These are phyloP conservation scores for Cyclostephanos tholiformis DNA, from an alignment of 108 stramenopile genomes.

Conservation along the genomic window DNA sequence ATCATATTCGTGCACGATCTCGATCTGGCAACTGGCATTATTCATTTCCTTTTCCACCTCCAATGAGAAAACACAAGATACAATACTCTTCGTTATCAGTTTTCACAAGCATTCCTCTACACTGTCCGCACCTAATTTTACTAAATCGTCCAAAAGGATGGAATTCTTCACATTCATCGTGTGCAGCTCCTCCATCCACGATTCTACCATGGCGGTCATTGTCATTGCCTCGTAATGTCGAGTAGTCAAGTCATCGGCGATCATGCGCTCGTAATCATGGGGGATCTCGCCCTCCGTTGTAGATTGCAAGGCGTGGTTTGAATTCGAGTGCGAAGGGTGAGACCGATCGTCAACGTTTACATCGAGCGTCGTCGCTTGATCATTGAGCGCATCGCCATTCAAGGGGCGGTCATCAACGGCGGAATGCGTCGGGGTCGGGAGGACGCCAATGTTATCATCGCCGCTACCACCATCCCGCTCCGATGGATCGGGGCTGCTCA, in stretches of 20 bases:
- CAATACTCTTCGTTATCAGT: not conserved
- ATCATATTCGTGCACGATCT: not conserved
- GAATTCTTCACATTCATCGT: constrained; percentile 51
- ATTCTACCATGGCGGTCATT: constrained; percentile 29
- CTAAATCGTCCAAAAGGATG: constrained; percentile 50
- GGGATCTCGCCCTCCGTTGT: not conserved
- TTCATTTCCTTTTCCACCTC: not conserved
- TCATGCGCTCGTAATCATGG: constrained; percentile 7
- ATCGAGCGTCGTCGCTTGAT: constrained; percentile 1
- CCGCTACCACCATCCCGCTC: not conserved
- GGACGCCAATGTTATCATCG: not conserved
- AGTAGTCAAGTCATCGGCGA: not conserved
- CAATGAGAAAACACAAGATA: not conserved
- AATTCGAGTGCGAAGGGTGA: not conserved
- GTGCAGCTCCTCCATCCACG: constrained; percentile 40
- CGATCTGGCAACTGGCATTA: not conserved
- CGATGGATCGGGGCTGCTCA: constrained; percentile 15
- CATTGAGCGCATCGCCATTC: not conserved
- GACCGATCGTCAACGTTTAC: not conserved
- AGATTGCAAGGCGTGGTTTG: not conserved
- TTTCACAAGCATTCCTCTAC: not conserved
- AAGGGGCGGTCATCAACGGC: not conserved
- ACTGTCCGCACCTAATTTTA: constrained; percentile 36
- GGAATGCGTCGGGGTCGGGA: not conserved
- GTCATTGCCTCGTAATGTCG: constrained; percentile 18